Base-by-base conservation (phyloP, 805 yeast genomes). In the Brettanomyces bruxellensis region DNA sequence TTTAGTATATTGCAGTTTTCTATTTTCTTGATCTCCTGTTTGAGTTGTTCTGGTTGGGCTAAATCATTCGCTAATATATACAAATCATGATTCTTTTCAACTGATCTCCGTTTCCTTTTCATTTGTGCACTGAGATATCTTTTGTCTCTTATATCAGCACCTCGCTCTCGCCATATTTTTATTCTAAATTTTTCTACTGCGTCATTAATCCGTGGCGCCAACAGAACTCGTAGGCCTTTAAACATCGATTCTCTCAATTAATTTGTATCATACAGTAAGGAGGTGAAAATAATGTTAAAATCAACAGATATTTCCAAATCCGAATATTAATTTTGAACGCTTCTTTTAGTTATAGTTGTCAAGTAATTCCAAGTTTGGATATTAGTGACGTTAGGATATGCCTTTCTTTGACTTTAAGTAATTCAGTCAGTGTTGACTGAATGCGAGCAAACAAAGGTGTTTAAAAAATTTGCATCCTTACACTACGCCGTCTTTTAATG, bases 161-260 rank as follows among this genome's bases (percentile, higher is more conserved):
- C 67, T 35, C 59, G 46, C 13, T 47, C 43, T 30, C 47, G 46
- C 56, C 62, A 64, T 9, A 62, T 47, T 8, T 51, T 43, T 40
- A 54, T 43, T 22, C 59, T 47, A 32, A 51, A 51, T 11, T 38
- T 36, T 3, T 54, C 59, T 3, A 50, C 42, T n/a, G 43, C 46
- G 3, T 54, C 48, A 9, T 47, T 38, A 7, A 49, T 34, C 22
- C 49, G 46, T 3, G 61, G 60, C 3, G 53, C 49, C 23, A 61
- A 43, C 7, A 58, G 43, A 7, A 61, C 47, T 4, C 46, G 48
- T 13, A 45, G 43, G 2, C 52, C 52, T 3, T 51, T 41, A 12
- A 60, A 47, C 38, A 57, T 38, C 25, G 11, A 28, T 28, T 6
- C 11, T 28, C 9, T 6, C 32, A 6, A 1, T 28, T 28, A 7